Evolutionary conservation across 176 grass and related monocot genomes (phyloP).

Genomic region (Triticum turgidum): DNA sequence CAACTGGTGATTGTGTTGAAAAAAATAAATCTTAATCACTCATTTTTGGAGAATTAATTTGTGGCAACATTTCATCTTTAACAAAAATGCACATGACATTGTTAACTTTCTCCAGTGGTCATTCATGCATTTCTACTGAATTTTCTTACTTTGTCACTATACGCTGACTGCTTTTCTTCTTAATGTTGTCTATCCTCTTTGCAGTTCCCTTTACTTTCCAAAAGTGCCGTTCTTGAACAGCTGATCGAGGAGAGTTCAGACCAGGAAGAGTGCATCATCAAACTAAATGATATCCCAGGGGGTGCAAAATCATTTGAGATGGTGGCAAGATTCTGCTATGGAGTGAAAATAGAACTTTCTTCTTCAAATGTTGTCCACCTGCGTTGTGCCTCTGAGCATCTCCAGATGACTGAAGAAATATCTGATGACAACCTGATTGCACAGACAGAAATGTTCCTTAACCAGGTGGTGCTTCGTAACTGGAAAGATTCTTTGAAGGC

Average conservation of each 20-base stretch:
- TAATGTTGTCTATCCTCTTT: conserved; percentile 24
- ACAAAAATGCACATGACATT: conserved; percentile 11
- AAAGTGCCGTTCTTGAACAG: conserved; percentile 58
- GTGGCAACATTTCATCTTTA: not conserved
- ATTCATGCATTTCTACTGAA: not conserved
- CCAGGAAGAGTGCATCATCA: conserved; percentile 55
- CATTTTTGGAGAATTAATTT: not conserved
- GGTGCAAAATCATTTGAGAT: conserved; percentile 83
- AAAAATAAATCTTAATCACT: not conserved
- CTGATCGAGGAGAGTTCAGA: conserved; percentile 66
- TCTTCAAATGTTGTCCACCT: conserved; percentile 70
- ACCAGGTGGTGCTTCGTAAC: conserved; percentile 65
- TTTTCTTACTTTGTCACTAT: not conserved
- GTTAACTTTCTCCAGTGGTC: not conserved
- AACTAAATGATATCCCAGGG: conserved; percentile 63
- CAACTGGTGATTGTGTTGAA: not conserved
- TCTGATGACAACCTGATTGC: conserved; percentile 80
- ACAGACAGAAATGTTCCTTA: conserved; percentile 76
- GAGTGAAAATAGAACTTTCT: conserved; percentile 80
- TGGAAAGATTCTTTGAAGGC: conserved; percentile 87
- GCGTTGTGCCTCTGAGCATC: conserved; percentile 71
- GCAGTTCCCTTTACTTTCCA: conserved; percentile 91
- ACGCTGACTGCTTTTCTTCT: not conserved
- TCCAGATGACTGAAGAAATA: conserved; percentile 82
- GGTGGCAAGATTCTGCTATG: conserved; percentile 89